A percentile compares a stretch with the other conserved stretches of the same genome.
Conservation (phyloP, 1,284 basidiomycete species). For the Cryptococcus neoformans region DNA sequence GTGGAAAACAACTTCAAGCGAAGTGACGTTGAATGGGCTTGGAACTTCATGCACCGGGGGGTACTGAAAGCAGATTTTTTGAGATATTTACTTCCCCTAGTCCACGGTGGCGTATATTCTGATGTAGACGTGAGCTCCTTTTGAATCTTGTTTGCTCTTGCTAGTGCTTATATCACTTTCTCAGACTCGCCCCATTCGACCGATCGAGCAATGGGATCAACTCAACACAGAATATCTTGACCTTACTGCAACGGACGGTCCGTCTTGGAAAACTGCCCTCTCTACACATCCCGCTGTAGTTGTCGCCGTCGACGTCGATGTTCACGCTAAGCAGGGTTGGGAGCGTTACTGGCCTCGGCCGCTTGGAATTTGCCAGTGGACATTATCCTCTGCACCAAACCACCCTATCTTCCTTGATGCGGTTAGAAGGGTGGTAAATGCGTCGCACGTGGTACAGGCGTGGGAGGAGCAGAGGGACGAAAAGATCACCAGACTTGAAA, state of each 20-base stretch:
- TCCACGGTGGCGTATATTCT: conserved; percentile 49
- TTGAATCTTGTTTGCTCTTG: background rate
- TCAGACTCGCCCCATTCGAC: conserved; percentile 32
- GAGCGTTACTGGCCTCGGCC: conserved; percentile 37
- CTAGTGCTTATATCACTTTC: background rate
- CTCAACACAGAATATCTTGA: conserved; percentile 27
- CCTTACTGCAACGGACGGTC: conserved; percentile 28
- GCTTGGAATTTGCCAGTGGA: conserved; percentile 49
- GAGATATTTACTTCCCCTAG: conserved; percentile 47
- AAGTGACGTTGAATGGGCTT: conserved; percentile 39
- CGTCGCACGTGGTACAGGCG: conserved; percentile 27
- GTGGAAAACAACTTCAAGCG: conserved; percentile 27
- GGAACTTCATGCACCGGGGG: conserved; percentile 40
- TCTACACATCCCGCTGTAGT: conserved; percentile 38
- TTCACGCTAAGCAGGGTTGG: conserved; percentile 34
- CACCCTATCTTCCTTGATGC: conserved; percentile 50
- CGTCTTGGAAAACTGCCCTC: conserved; percentile 18
- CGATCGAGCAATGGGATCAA: conserved; percentile 42
- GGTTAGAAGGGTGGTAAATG: conserved; percentile 42
- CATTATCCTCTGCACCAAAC: conserved; percentile 39
- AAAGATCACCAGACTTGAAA: conserved; percentile 13
- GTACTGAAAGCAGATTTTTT: conserved; percentile 50
- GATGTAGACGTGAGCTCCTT: conserved; percentile 42
- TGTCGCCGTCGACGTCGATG: conserved; percentile 49
- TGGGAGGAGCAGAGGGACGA: conserved; percentile 23